Evolutionary conservation across 192 early-diverging fungal species (phyloP).

Genomic region (Mortierella antarctica): DNA sequence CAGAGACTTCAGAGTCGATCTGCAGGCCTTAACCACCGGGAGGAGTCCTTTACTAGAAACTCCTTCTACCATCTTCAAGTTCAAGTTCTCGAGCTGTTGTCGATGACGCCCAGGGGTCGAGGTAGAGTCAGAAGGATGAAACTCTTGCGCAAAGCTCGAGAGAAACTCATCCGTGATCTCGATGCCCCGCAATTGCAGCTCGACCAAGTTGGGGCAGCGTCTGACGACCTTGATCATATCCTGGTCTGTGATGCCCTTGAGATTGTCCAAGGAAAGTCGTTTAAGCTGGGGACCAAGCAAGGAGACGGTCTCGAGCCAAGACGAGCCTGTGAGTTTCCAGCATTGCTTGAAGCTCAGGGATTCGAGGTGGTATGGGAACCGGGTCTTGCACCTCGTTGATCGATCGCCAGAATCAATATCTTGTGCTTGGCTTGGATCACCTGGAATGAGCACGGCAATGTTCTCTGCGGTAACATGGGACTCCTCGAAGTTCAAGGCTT

Average conservation of each 20-base stretch:
- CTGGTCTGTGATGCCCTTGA: conserved; percentile 3
- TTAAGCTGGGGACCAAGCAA: conserved; percentile 26
- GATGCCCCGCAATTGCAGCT: conserved; percentile 6
- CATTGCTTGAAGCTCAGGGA: conserved; percentile 19
- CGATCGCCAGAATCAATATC: neutral
- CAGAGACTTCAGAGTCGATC: neutral
- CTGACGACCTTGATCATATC: conserved; percentile 14
- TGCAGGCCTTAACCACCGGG: conserved; percentile 5
- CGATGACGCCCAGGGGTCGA: neutral
- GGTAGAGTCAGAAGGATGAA: neutral
- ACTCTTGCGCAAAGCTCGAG: neutral
- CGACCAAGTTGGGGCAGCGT: conserved; percentile 16
- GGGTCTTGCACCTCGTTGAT: conserved; percentile 4
- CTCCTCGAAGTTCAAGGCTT: conserved; percentile 2
- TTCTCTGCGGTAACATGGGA: conserved; percentile 33
- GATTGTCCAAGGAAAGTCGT: conserved; percentile 11
- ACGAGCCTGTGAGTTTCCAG: conserved; percentile 7
- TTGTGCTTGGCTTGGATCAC: conserved; percentile 15
- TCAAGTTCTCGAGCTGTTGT: neutral
- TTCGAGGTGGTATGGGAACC: conserved; percentile 31
- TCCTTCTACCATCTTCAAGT: conserved; percentile 12
- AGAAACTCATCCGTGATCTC: conserved; percentile 22
- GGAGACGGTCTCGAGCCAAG: neutral
- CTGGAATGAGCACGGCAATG: conserved; percentile 31
- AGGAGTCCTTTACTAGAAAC: conserved; percentile 1